A percentile compares a stretch with the other conserved stretches of the same genome.
Conservation (phyloP, 164 flowering plant genomes). For the Platanus orientalis region DNA sequence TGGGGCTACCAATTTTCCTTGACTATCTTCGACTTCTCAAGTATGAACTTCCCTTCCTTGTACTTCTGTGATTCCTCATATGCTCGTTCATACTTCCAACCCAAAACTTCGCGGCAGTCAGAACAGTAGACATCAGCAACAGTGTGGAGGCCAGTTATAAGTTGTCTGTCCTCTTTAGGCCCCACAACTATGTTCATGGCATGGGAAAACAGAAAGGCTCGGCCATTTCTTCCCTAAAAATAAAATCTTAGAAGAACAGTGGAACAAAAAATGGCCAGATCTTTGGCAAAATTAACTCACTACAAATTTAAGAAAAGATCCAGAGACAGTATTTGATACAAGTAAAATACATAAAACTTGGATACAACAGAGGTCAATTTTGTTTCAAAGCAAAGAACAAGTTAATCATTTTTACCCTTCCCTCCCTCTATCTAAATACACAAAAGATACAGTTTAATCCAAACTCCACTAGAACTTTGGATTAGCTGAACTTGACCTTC, state of each 20-base stretch:
- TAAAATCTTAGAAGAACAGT: background rate
- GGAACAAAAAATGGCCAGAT: background rate
- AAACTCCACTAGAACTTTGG: too few relatives aligned
- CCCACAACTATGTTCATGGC: conserved; percentile 52
- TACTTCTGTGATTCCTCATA: conserved; percentile 59
- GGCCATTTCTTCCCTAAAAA: conserved; percentile 45
- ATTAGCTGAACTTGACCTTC: too few relatives aligned
- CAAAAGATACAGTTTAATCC: too few relatives aligned
- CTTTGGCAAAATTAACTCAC: background rate
- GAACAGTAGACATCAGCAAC: conserved; percentile 43
- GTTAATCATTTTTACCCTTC: background rate
- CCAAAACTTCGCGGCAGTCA: conserved; percentile 45
- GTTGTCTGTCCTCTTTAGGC: conserved; percentile 47
- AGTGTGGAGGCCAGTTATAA: conserved; percentile 53
- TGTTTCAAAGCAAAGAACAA: background rate
- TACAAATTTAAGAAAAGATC: background rate
- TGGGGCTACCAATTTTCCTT: conserved; percentile 45
- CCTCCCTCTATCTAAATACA: too few relatives aligned
- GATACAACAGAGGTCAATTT: background rate
- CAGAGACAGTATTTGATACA: too few relatives aligned
- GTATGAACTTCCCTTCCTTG: conserved; percentile 70
- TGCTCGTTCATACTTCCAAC: conserved; percentile 61
- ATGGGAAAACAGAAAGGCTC: conserved; percentile 54
- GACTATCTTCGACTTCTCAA: conserved; percentile 51
- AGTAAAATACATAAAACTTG: too few relatives aligned